Base-by-base conservation (phyloP, 2,329 filamentous ascomycete species). In the Cladosporium phlei region DNA sequence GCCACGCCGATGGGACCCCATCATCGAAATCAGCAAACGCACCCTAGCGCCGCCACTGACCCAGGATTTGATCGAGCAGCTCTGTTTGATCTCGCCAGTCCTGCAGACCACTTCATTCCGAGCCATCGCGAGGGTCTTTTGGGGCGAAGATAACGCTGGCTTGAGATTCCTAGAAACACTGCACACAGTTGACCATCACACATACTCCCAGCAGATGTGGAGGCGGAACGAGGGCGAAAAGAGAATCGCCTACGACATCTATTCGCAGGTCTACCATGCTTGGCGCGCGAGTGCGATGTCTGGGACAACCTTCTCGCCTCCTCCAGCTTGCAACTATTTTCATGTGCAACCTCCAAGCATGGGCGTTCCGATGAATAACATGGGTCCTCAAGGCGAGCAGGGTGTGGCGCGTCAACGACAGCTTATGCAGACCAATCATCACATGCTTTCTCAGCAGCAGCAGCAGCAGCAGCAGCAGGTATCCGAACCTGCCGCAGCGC, bases 61-160 rank as follows among this genome's bases (percentile, higher is more conserved):
- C 25, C 69, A 72, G 44, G 81, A 85, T 55, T 63, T 85, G 21
- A 59, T 70, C 4, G 58, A 61, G n/a, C 54, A 62, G 10, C 67
- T 84, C 27, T 58, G 61, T 5, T 59, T 83, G 10, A 59, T 58
- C 6, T 84, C 80, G 0, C 58, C 66, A 0, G 67, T 73, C 1
- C 62, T 85, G 5, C 76, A 80, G 54, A 62, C 60, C 1, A 73
- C 80, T 21, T 62, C 80, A 3, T 83, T 82, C 55, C 71, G 69
- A 20, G 69, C 74, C 4, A 68, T 70, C 9, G 59, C 74, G 38
- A 71, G 77, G 14, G 48, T 48, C 29, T 67, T 75, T n/a, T 63
- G 77, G 52, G 69, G 68, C 3, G 54, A 38, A 6, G 29, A 44
- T 11, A 42, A 50, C 17, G 39, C 47, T 5, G 53, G 52, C 5